Evolutionary conservation across 2,329 filamentous ascomycete species (phyloP).

Genomic region (Pseudocercospora musae): DNA sequence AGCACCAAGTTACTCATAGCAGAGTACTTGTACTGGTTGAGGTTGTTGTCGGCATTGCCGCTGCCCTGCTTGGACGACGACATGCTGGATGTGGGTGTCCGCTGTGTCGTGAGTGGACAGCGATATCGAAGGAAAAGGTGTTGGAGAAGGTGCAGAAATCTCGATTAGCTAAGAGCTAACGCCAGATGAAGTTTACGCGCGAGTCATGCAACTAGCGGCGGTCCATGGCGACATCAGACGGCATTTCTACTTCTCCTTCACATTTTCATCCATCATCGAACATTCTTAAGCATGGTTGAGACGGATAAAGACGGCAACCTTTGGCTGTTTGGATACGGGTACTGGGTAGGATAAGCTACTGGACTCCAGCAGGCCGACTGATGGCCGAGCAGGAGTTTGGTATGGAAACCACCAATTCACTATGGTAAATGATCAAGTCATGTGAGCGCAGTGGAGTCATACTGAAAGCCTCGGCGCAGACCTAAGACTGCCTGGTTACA

Average conservation of each 20-base stretch:
- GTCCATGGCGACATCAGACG: background rate
- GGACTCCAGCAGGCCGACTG: conserved; percentile 10
- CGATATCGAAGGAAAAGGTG: background rate
- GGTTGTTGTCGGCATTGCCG: conserved; percentile 33
- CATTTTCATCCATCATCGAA: background rate
- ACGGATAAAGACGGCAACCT: conserved; percentile 53
- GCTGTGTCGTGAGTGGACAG: background rate
- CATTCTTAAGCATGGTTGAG: conserved; percentile 8
- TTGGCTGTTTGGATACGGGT: conserved; percentile 98
- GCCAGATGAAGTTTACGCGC: background rate
- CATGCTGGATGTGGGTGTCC: conserved; percentile 23
- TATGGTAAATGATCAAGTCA: conserved; percentile 62
- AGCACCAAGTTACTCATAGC: conserved; percentile 98
- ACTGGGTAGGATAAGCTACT: conserved; percentile 21
- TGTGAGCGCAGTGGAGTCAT: background rate
- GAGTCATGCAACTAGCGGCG: background rate
- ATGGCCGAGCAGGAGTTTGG: conserved; percentile 66
- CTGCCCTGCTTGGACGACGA: conserved; percentile 33
- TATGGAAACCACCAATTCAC: conserved; percentile 97
- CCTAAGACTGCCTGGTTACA: conserved; percentile 79
- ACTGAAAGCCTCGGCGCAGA: conserved; percentile 52
- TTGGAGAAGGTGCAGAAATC: background rate
- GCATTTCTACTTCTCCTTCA: background rate
- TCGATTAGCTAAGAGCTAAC: background rate
- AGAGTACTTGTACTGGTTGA: conserved; percentile 40